Evolutionary conservation across 345 rosid genomes (phyloP).

Genomic region (Salix exigua): DNA sequence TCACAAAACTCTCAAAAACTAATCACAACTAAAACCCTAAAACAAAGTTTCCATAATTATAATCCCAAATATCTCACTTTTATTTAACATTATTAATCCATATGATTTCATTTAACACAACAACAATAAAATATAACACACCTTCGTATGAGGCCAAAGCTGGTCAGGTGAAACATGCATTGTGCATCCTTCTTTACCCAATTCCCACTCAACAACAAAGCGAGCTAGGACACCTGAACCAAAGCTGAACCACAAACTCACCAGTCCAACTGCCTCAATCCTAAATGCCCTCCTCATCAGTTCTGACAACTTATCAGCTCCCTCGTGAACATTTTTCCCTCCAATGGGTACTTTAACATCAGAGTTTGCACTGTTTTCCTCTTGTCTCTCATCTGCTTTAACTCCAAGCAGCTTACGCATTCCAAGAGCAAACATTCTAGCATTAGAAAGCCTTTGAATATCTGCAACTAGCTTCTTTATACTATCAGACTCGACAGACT

Average conservation of each 20-base stretch:
- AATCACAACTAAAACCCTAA: too few relatives aligned
- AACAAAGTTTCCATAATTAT: too few relatives aligned
- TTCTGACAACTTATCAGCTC: slow-evolving; percentile 68
- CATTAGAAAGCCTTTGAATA: slow-evolving; percentile 88
- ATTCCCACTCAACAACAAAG: slow-evolving; percentile 98
- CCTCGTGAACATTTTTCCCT: slow-evolving; percentile 60
- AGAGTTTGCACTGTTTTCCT: slow-evolving; percentile 47
- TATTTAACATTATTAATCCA: too few relatives aligned
- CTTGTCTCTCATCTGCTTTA: slow-evolving; percentile 71
- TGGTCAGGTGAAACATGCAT: slow-evolving; percentile 99
- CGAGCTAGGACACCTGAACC: slow-evolving; percentile 87
- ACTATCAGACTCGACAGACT: slow-evolving; percentile 86
- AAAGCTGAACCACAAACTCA: slow-evolving; percentile 97
- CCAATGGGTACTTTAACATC: slow-evolving; percentile 49
- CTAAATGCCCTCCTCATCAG: slow-evolving; percentile 85
- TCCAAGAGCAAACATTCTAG: slow-evolving; percentile 90
- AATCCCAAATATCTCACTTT: too few relatives aligned
- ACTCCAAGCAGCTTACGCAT: slow-evolving; percentile 93
- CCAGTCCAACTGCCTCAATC: slow-evolving; percentile 92
- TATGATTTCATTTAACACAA: background rate
- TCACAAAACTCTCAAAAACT: too few relatives aligned
- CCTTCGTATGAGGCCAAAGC: slow-evolving; percentile 99
- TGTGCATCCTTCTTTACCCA: slow-evolving; percentile 95
- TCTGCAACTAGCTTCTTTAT: slow-evolving; percentile 90
- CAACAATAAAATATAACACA: background rate